Base-by-base conservation (phyloP, 2,329 filamentous ascomycete species). In the Claviceps arundinis region DNA sequence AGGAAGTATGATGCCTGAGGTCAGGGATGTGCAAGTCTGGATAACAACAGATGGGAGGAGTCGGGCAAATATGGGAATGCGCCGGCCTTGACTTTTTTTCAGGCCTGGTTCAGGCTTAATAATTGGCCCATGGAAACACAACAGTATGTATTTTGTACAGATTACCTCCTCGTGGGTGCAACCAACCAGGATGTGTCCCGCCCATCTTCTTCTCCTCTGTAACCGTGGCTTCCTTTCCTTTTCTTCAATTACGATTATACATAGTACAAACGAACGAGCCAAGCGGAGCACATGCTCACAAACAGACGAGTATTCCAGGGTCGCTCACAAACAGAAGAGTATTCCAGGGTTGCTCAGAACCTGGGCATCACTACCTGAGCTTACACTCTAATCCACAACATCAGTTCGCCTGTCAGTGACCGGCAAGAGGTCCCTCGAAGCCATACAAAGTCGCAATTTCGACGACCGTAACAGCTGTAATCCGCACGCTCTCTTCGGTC, bases 61-160 rank as follows among this genome's bases (percentile, higher is more conserved):
- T 45, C 30, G 47, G 50, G 50, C 43, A 52, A 52, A 42, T 48
- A 37, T 48, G 49, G 48, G 49, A 54, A 51, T 53, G 52, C 52
- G 48, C 48, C 48, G 16, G 48, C 22, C 24, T 9, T 2, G 48
- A 37, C 44, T 47, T 51, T 50, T 44, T 46, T 22, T 42, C 47
- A 24, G 49, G 34, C 41, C 41, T 43, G 41, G 44, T 41, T 34
- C 42, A 22, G 50, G 43, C 14, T 24, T 6, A 44, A 24, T 44
- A 16, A 44, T 44, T 44, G 19, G 24, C 11, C 42, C 19, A 14
- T 19, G 13, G 11, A 24, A 5, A 17, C n/a, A 19, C 40, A 19
- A n/a, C 40, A 41, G 40, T 38, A 14, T 14, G 13, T 38, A 14
- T 14, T 13, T 16, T 38, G 4, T 13, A 11, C 16, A 14, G 11